These are phyloP conservation scores for Colletotrichum melonis DNA, from an alignment of 2,329 filamentous ascomycete genomes.

Conservation along the genomic window DNA sequence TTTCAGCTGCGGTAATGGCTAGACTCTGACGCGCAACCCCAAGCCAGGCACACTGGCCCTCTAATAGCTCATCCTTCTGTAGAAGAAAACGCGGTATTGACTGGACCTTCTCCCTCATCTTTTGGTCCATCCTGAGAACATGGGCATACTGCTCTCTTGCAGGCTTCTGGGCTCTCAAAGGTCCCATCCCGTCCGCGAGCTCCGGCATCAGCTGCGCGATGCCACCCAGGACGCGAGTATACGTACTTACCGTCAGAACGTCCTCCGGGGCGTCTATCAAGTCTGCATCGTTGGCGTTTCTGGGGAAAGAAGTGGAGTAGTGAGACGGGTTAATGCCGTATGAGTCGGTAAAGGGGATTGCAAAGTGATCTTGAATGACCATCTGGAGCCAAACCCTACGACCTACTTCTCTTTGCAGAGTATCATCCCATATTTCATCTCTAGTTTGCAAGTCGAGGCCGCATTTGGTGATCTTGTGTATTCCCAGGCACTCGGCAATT, in stretches of 20 bases:
- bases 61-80: not conserved
- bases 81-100: not conserved
- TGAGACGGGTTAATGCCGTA: not conserved
- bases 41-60: not conserved
- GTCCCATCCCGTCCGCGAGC: not conserved
- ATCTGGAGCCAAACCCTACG: not conserved
- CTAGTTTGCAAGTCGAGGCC: not conserved
- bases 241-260: not conserved
- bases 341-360: not conserved
- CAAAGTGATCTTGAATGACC: not conserved
- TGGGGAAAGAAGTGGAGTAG: not conserved
- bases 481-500: not conserved
- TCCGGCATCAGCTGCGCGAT: not conserved
- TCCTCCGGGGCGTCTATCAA: not conserved
- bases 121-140: not conserved
- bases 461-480: not conserved
- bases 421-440: not conserved
- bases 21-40: not conserved
- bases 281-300: not conserved
- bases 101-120: not conserved
- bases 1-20: not conserved
- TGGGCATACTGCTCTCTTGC: not conserved
- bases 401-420: not conserved
- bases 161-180: not conserved
- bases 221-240: not conserved